Evolutionary conservation across 2,329 filamentous ascomycete species (phyloP).

Genomic region (Fusarium clavum): DNA sequence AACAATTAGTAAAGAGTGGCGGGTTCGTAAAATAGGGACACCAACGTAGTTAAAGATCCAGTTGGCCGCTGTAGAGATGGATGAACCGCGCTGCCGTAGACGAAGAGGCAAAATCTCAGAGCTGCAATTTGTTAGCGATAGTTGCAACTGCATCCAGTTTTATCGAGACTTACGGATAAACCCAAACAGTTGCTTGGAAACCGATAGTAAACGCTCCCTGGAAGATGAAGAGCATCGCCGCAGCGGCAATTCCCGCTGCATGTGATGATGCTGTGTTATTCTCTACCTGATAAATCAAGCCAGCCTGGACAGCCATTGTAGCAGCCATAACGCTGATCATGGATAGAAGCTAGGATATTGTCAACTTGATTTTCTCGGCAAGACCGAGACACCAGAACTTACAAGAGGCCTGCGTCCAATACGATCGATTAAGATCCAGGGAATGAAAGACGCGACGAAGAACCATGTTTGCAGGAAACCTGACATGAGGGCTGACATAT

Average conservation of each 20-base stretch:
- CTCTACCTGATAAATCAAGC: slow-evolving; percentile 55
- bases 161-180: slow-evolving; percentile 40
- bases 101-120: slow-evolving; percentile 50
- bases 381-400: background rate
- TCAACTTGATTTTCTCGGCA: background rate
- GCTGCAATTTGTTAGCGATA: slow-evolving; percentile 22
- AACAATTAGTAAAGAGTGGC: background rate
- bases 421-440: slow-evolving; percentile 37
- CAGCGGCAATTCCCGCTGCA: slow-evolving; percentile 53
- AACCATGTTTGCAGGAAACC: slow-evolving; percentile 63
- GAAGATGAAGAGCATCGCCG: slow-evolving; percentile 57
- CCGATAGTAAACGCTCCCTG: slow-evolving; percentile 56
- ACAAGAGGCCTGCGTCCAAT: slow-evolving; percentile 36
- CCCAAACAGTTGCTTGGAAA: slow-evolving; percentile 53
- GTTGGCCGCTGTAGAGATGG: slow-evolving; percentile 50
- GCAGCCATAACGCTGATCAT: slow-evolving; percentile 56
- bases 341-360: slow-evolving; percentile 48
- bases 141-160: no score
- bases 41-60: slow-evolving; percentile 53
- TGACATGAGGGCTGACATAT: slow-evolving; percentile 63
- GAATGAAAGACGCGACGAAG: slow-evolving; percentile 56
- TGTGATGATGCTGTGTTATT: slow-evolving; percentile 49
- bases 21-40: no score
- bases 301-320: slow-evolving; percentile 56
- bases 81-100: slow-evolving; percentile 49